Base-by-base conservation (phyloP, 2,329 filamentous ascomycete genomes). In the Blastomyces gilchristii region DNA sequence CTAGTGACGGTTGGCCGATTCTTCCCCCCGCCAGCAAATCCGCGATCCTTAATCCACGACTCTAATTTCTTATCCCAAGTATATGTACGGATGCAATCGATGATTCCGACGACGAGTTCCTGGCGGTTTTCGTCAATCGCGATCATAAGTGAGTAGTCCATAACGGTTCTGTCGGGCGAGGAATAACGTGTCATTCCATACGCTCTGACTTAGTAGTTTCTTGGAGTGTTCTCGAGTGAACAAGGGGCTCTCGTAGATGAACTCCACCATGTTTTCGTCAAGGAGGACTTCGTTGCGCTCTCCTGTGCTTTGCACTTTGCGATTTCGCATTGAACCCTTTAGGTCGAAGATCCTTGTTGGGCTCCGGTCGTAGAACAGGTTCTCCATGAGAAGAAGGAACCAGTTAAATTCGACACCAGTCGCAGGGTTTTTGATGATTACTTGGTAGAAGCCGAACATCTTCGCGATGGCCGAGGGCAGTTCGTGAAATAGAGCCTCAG, bases 31-130 rank as follows among this genome's bases (percentile, higher is more conserved):
- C 87, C 87, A 63, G 87, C 88, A 70, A 92, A 91, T 0, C 90
- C 94, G 49, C 93, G 88, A 72, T 97, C 92, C 76, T 99, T 99
- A 82, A 99, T 97, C 94, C 94, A 99, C 62, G 88, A 94, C 78
- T 99, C 94, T n/a, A 99, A 84, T 74, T 97, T 97, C 82, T 99
- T 99, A 79, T 99, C 94, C 91, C 94, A 99, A 0, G 94, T 99
- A 73, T 97, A 99, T 0, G 94, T 99, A 62, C 94, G 86, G 68
- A 99, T 97, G 74, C 94, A 97, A 74, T 99, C 93, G 67, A 99
- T 97, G 71, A 99, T 97, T 4, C 94, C 94, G 1, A 99, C 92
- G 16, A 97, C 91, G 16, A 99, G 84, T 76, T 99, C 93, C 70
- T 93, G 92, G 66, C 86, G 85, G 47, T 83, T 82, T 73, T 97